phyloP scores from a whole-genome alignment of 2,329 filamentous ascomycete species.

The Colletotrichum graminicola region DNA sequence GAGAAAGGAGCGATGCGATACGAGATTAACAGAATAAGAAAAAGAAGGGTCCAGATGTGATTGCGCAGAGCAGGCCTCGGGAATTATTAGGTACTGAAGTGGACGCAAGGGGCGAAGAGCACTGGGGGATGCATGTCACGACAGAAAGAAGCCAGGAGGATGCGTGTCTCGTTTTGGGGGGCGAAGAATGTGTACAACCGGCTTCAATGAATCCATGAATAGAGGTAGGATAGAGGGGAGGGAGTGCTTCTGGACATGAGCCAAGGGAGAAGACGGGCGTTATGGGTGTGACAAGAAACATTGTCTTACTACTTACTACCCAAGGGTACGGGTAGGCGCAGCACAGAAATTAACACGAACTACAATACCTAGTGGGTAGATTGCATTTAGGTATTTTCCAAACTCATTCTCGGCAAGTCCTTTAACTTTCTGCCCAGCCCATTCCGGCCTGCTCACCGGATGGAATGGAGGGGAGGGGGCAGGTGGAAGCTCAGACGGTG shows the following conservation, averaged over 20 bases:
- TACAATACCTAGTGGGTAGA: neutral
- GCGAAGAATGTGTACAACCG: neutral
- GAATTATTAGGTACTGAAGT: slow-evolving; percentile 23
- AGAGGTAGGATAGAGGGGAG: neutral
- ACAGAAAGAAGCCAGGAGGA: slow-evolving; percentile 8
- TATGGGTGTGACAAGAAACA: neutral
- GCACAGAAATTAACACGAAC: neutral
- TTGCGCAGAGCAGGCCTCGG: slow-evolving; percentile 6
- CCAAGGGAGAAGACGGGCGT: slow-evolving; percentile 12
- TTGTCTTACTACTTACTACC: no score
- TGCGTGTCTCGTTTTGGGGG: slow-evolving; percentile 15
- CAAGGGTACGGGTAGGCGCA: neutral
- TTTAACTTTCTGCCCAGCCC: no score
- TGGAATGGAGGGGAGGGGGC: neutral
- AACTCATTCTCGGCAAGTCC: neutral
- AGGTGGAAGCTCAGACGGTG: neutral
- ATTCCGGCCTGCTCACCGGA: neutral
- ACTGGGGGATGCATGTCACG: neutral
- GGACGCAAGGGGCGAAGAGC: neutral
- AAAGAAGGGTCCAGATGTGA: neutral
- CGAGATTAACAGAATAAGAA: slow-evolving; percentile 3
- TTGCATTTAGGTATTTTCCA: neutral
- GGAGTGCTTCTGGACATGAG: neutral
- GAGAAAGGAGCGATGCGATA: slow-evolving; percentile 11
- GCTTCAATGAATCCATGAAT: neutral